Base-by-base conservation (phyloP, 129 eudicot genomes). In the Flaveria brownii region DNA sequence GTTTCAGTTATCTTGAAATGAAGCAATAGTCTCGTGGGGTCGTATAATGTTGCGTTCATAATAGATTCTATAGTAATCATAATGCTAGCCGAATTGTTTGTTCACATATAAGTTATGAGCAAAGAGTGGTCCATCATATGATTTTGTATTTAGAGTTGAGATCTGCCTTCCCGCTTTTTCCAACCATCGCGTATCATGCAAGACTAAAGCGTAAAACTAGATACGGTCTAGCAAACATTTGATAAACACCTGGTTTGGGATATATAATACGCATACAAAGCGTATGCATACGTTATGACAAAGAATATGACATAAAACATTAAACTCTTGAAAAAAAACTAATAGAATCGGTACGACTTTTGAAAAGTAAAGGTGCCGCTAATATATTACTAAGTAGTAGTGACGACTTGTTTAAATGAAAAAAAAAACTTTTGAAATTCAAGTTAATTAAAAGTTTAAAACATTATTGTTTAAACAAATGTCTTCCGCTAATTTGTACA, bases 41-140 rank as follows among this genome's bases (percentile, higher is more conserved):
- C 57, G 47, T 51, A 61, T 72, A 63, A 55, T 42, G 59, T 63
- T 62, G 20, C 6, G 46, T 50, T 79, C 74, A 43, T 79, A 73
- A 63, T 54, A 72, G 78, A 64, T 72, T 64, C 60, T n/a, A n/a
- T 42, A 15, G 74, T 80, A 68, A 80, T 72, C 68, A 80, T 73
- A 65, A 59, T 68, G 76, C 65, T 36, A 72, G 73, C 68, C 78
- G 73, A 62, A 79, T 72, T 62, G 68, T 72, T 79, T 43, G 83
- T 73, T 79, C 26, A 4, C 65, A 42, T n/a, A 33, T 11, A 63
- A 30, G 65, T 52, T 66, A 76, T 26, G 55, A 62, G 13, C 56
- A 66, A 76, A 63, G 25, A 66, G 73, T 79, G 82, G 78, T 79
- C 82, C 82, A 62, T 12, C 55, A 60, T 70, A 41, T 66, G 71